Base-by-base conservation (phyloP, 192 early-diverging fungal species). In the Podila minutissima region DNA sequence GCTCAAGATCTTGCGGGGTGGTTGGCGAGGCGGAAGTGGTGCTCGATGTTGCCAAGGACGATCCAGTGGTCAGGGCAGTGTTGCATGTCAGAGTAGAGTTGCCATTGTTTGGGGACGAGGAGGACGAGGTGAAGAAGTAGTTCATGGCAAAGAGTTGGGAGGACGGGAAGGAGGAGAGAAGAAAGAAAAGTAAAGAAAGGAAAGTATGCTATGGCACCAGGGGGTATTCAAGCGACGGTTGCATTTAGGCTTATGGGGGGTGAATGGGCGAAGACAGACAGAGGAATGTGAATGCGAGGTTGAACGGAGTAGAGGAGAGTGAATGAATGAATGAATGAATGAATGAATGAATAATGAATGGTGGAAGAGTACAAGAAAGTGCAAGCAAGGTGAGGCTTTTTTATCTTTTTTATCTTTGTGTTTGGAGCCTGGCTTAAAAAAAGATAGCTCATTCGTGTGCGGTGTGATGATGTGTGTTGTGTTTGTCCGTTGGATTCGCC, bases 1-100 rank as follows among this genome's bases (percentile, higher is more conserved):
- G 57, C 19, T 81, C 77, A 49, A 81, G 49, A 71, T 81, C 77
- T 41, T 63, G 66, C 3, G 24, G 50, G 5, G 76, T 15, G 5
- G 64, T 28, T 15, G 60, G 15, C 2, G 74, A 41, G n/a, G 58
- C 7, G 1, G 63, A 26, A 20, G 53, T 59, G 7, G 75, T 41
- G 72, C 26, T 32, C 38, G 33, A 26, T 37, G 48, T 35, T 28
- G 49, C 33, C 29, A 35, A 32, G 50, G 4, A 57, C 15, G 60
- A 28, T 28, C 32, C 11, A 31, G 64, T 3, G 46, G 64, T 2
- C 58, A 59, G 5, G n/a, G 64, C 1, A 4, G 49, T 50, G 29
- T 31, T 59, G 60, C 38, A 50, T 62, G 48, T 26, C 59, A 61
- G 59, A 4, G 59, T 35, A 19, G 22, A 24, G 59, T 9, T 29